Base-by-base conservation (phyloP, 257 asterid genomes). In the Solanum ossicruentum region DNA sequence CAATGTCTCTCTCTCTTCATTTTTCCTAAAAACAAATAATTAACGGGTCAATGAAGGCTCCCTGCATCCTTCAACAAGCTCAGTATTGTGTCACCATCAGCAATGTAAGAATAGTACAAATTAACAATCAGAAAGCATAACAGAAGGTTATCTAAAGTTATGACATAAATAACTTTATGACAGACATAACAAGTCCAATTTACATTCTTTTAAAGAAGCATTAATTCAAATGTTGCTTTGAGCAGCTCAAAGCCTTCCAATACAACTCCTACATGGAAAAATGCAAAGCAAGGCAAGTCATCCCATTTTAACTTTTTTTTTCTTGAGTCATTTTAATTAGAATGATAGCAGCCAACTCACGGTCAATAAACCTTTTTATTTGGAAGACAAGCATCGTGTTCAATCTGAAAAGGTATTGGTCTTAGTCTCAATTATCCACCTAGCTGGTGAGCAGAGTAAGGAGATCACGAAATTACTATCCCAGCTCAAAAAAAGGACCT, bases 21-120 rank as follows among this genome's bases (percentile, higher is more conserved):
- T 88, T 92, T 93, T 73, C 95, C 98, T 95, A 89, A 81, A 87
- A 51, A 51, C 10, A 10, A 51, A 77, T 5, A 51, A 77, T 5
- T 52, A 77, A 52, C 5, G 8, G 63, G 47, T 77, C 45, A 77
- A 77, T 4, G 32, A 49, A 49, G 3, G 36, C 18, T 75, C 47
- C 82, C 43, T 75, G n/a, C 81, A 75, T 21, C 60, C 21, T 49
- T 15, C 32, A 1, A 23, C 21, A 77, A 77, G 23, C 41, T 26
- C 41, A 49, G 60, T 51, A 47, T 16, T 20, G 23, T 47, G 12
- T 49, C 3, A 5, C 45, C 60, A 75, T 75, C 16, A 49, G 21
- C n/a, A 28, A 61, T 49, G 45, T 39, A 54, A 78, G 49, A 12
- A 39, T 71, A 17, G 6, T 26, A 26, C 65, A 80, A 56, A 55